Conservation (phyloP, 768 basidiomycete species). For the Trametes villosa region DNA sequence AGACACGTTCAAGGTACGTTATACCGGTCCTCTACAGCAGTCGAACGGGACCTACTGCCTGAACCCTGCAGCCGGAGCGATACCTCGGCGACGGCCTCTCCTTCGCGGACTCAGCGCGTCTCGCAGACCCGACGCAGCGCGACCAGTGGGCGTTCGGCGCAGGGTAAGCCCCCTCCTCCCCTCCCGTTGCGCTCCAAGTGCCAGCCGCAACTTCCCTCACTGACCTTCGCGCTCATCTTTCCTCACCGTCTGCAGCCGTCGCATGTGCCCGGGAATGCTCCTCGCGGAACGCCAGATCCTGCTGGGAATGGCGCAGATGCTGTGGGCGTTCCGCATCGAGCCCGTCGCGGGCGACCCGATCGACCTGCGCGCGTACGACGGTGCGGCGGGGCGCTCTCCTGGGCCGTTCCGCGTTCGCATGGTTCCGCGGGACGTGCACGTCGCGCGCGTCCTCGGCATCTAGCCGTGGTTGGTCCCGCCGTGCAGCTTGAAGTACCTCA, state of each 20-base stretch:
- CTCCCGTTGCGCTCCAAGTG: too few relatives aligned
- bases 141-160: slow-evolving; percentile 58
- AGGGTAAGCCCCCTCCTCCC: too few relatives aligned
- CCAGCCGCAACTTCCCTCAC: too few relatives aligned
- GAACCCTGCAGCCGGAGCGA: slow-evolving; percentile 47
- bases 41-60: slow-evolving; percentile 5
- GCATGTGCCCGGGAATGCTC: slow-evolving; percentile 48
- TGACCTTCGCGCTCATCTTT: not conserved
- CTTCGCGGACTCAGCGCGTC: slow-evolving; percentile 48
- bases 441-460: not conserved
- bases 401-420: slow-evolving; percentile 44
- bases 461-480: too few relatives aligned
- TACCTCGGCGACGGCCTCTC: slow-evolving; percentile 44
- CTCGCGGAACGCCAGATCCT: slow-evolving; percentile 52
- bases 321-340: slow-evolving; percentile 52
- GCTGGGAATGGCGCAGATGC: slow-evolving; percentile 48
- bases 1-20: slow-evolving; percentile 30
- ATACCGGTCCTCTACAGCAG: not conserved
- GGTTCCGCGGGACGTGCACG: slow-evolving; percentile 28
- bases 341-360: slow-evolving; percentile 48
- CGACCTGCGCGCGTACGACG: slow-evolving; percentile 51
- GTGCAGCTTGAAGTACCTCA: too few relatives aligned
- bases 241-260: slow-evolving; percentile 18
- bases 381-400: slow-evolving; percentile 49
- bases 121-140: slow-evolving; percentile 46